Conservation (phyloP, 306 rosid genomes). For the Corylus avellana region DNA sequence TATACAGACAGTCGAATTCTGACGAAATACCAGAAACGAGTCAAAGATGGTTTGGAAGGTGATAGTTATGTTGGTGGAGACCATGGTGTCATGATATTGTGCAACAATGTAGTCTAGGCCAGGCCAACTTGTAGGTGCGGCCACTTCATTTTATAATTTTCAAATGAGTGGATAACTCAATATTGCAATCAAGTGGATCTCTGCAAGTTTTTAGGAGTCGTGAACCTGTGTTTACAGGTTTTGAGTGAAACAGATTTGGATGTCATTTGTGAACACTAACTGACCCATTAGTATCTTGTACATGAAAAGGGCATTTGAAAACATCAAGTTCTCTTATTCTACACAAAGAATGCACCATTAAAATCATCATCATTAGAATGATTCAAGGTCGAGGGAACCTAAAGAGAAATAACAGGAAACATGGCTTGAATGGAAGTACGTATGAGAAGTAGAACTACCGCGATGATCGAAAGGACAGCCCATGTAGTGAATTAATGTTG, state of each 20-base stretch:
- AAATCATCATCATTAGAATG: background rate
- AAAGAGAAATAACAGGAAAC: background rate
- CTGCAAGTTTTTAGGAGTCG: background rate
- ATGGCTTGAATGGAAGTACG: constrained; percentile 19
- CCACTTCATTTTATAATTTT: background rate
- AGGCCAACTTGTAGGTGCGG: background rate
- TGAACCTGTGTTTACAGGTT: background rate
- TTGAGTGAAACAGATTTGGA: background rate
- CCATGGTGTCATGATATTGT: background rate
- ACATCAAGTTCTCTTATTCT: background rate
- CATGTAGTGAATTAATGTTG: constrained; percentile 32
- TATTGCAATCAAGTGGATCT: background rate
- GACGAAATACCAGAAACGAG: background rate
- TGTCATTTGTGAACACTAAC: background rate
- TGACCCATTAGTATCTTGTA: background rate
- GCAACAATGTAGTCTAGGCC: background rate
- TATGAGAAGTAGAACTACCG: constrained; percentile 6
- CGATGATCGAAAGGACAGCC: constrained; percentile 23
- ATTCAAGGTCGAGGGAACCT: background rate
- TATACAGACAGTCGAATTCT: background rate
- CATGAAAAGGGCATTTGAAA: background rate
- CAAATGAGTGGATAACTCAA: background rate
- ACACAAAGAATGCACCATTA: background rate
- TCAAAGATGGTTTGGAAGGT: background rate
- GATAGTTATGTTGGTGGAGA: background rate